These are phyloP conservation scores for Tylopilus sp. DNA, from an alignment of 768 basidiomycete genomes.

Conservation along the genomic window DNA sequence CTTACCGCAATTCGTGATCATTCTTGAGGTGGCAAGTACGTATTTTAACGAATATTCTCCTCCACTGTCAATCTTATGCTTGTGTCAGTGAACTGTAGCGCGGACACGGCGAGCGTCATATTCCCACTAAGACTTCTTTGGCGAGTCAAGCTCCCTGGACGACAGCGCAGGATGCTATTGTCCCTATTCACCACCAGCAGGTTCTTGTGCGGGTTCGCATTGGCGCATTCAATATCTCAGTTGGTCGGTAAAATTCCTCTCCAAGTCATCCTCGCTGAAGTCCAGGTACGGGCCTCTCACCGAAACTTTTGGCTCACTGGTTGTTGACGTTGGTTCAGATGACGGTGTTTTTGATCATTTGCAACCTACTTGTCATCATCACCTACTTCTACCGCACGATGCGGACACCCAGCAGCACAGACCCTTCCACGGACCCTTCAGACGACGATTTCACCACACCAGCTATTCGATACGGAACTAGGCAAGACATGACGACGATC, in stretches of 20 bases:
- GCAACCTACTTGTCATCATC: slow-evolving; percentile 14
- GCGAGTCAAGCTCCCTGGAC: slow-evolving; percentile 10
- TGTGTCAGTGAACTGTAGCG: not conserved
- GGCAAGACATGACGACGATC: slow-evolving; percentile 3
- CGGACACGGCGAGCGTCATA: not conserved
- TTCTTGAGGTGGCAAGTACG: slow-evolving; percentile 7
- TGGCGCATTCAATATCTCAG: not conserved
- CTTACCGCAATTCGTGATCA: not conserved
- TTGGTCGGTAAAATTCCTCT: not conserved
- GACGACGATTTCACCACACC: slow-evolving; percentile 12
- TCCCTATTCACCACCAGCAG: slow-evolving; percentile 10
- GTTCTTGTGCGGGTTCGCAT: slow-evolving; percentile 2
- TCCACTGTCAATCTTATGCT: not conserved
- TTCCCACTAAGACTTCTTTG: slow-evolving; percentile 13
- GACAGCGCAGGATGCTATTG: slow-evolving; percentile 15
- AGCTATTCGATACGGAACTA: not conserved
- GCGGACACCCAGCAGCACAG: not conserved
- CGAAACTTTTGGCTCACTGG: not conserved
- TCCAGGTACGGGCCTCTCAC: not conserved
- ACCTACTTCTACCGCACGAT: slow-evolving; percentile 10
- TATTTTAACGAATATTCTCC: not conserved
- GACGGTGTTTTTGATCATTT: not conserved
- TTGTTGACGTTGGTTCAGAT: not conserved
- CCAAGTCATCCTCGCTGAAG: not conserved
- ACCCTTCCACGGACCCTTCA: not conserved